Conservation (phyloP, 345 rosid genomes). For the Conringia planisiliqua region DNA sequence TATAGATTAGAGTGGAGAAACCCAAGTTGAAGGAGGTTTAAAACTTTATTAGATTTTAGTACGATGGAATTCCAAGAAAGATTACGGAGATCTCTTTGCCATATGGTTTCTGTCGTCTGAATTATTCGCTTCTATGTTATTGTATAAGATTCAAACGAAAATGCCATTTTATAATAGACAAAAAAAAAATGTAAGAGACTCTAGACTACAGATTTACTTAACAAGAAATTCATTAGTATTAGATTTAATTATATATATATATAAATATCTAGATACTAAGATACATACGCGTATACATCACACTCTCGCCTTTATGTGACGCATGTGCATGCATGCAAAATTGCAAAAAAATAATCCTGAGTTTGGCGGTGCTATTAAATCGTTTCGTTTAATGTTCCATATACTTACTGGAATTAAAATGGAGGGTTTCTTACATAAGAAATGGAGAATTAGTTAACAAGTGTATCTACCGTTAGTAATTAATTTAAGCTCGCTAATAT, state of each 20-base stretch:
- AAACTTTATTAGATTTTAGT: constrained; percentile 9
- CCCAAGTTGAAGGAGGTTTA: constrained; percentile 12
- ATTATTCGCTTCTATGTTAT: constrained; percentile 15
- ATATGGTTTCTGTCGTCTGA: constrained; percentile 28
- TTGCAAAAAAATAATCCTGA: background rate
- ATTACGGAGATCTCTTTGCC: constrained; percentile 30
- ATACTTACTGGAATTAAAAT: background rate
- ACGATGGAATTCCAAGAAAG: constrained; percentile 23
- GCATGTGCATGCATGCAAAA: constrained; percentile 22
- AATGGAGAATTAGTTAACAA: background rate
- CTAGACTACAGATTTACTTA: background rate
- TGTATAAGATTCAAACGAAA: background rate
- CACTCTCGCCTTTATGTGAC: background rate
- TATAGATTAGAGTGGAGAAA: background rate
- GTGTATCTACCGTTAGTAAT: background rate
- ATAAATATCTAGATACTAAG: background rate
- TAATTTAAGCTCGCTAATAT: background rate
- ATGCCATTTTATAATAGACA: background rate
- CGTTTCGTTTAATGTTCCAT: background rate
- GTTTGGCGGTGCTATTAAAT: constrained; percentile 1
- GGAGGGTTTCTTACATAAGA: background rate
- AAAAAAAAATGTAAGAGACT: background rate
- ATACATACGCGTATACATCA: background rate
- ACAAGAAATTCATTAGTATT: background rate
- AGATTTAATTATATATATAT: background rate